Evolutionary conservation across 2,329 filamentous ascomycete species (phyloP).

Genomic region (Tolypocladium inflatum): DNA sequence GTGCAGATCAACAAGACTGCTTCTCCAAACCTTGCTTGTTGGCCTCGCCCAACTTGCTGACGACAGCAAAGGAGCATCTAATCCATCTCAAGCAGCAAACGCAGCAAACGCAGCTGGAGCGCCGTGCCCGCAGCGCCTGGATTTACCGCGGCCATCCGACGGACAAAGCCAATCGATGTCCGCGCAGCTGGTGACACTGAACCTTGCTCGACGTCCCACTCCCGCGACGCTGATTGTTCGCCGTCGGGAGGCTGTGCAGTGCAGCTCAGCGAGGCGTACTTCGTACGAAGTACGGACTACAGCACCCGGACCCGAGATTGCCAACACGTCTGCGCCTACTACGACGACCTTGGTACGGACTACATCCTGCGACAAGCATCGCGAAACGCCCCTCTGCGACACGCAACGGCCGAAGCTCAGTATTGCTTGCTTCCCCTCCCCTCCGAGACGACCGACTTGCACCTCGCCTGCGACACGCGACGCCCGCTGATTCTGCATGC

Average conservation of each 20-base stretch:
- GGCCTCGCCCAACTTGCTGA: not conserved
- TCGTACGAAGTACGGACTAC: too few species aligned
- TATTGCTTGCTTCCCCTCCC: not conserved
- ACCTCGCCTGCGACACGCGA: not conserved
- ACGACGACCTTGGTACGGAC: not conserved
- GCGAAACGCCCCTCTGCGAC: not conserved
- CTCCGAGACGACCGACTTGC: not conserved
- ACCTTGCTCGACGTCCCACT: not conserved
- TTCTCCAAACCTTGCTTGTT: not conserved
- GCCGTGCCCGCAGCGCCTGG: not conserved
- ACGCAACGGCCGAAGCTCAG: not conserved
- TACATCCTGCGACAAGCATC: not conserved
- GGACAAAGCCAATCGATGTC: not conserved
- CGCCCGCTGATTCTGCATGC: conserved; percentile 21
- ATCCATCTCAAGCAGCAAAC: not conserved
- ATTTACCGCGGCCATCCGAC: not conserved
- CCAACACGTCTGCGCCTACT: not conserved
- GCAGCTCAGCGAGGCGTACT: not conserved
- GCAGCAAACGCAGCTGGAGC: not conserved
- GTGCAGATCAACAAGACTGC: not conserved
- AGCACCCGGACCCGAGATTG: not conserved
- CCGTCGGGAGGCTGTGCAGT: conserved; percentile 8
- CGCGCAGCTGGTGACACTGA: not conserved
- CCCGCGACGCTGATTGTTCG: not conserved
- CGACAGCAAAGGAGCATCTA: not conserved